Base-by-base conservation (phyloP, 1,284 basidiomycete genomes). In the Trichosporon inkin region DNA sequence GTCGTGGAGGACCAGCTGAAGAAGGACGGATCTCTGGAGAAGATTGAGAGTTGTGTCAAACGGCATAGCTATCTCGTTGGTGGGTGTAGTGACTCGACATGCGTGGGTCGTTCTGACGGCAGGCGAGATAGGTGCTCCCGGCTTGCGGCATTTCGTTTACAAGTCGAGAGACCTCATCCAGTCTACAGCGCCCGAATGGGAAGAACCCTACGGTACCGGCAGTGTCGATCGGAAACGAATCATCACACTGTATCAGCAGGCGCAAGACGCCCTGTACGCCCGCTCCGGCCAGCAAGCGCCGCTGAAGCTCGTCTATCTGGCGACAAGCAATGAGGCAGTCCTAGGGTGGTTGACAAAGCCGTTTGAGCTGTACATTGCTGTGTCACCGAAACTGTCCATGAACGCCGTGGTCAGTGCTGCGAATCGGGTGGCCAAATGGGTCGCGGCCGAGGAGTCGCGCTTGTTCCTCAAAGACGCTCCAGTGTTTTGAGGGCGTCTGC, bases 111-210 rank as follows among this genome's bases (percentile, higher is more conserved):
- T 20, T 16, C 53, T 39, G 4, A 55, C 40, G 40, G 55, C 67
- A 75, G 81, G 74, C 3, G 87, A 88, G 44, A 79, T 98, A 1
- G 86, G 86, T 4, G 87, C 95, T 57, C 89, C 92, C 1, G 93
- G 93, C 0, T 78, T 99, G 24, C 84, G 90, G 28, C 95, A 99
- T 77, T 99, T 98, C 72, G 80, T 96, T 55, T 98, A 96, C 81
- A 97, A 96, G 79, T 91, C 89, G 17, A 84, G 91, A 17, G 80
- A 85, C 16, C 85, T 90, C 67, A 91, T 97, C 17, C 95, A 98
- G 73, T 82, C 95, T 35, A 96, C 92, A 0, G 81, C 83, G 64
- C 92, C 94, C 0, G 76, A 79, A 16, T 93, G 88, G 75, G 90
- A 93, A 68, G 88, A 88, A 32, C 88, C 89, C 2, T 97, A 96